Evolutionary conservation across 2,329 filamentous ascomycete species (phyloP).

Genomic region (Xylariales sp.): DNA sequence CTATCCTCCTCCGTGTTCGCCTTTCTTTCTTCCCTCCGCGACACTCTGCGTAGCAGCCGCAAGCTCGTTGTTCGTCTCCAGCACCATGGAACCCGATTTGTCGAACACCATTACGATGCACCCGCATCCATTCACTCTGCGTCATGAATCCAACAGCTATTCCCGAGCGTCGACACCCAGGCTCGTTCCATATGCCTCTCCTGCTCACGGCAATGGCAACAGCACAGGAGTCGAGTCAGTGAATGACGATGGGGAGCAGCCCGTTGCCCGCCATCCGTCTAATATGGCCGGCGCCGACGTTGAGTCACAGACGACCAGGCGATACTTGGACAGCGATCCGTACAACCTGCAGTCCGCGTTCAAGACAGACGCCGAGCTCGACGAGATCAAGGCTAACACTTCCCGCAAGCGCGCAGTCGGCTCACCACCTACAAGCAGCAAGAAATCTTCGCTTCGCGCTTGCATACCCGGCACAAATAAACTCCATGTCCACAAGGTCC

Average conservation of each 20-base stretch:
- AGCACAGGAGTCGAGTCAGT: slow-evolving; percentile 43
- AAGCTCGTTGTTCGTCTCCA: too few relatives aligned
- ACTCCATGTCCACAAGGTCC: slow-evolving; percentile 50
- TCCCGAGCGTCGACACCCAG: slow-evolving; percentile 20
- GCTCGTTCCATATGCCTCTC: slow-evolving; percentile 5
- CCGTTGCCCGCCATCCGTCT: slow-evolving; percentile 38
- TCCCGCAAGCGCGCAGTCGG: slow-evolving; percentile 61
- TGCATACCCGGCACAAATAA: slow-evolving; percentile 12
- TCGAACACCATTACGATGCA: slow-evolving; percentile 38
- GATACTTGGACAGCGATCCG: slow-evolving; percentile 65
- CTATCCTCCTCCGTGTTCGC: too few relatives aligned
- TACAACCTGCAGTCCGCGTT: slow-evolving; percentile 72
- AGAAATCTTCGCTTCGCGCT: slow-evolving; percentile 14
- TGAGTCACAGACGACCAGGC: slow-evolving; percentile 32
- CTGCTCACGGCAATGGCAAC: slow-evolving; percentile 26
- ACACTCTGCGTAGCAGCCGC: too few relatives aligned
- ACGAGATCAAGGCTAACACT: slow-evolving; percentile 73
- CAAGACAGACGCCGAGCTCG: slow-evolving; percentile 73
- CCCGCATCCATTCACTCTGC: slow-evolving; percentile 38
- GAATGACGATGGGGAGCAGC: slow-evolving; percentile 27
- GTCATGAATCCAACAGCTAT: slow-evolving; percentile 23
- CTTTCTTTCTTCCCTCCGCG: too few relatives aligned
- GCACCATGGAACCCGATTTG: slow-evolving; percentile 36
- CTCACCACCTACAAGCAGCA: too few relatives aligned
- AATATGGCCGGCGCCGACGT: slow-evolving; percentile 33